Base-by-base conservation (phyloP, 2,329 filamentous ascomycete species). In the Anthostomella pinea region DNA sequence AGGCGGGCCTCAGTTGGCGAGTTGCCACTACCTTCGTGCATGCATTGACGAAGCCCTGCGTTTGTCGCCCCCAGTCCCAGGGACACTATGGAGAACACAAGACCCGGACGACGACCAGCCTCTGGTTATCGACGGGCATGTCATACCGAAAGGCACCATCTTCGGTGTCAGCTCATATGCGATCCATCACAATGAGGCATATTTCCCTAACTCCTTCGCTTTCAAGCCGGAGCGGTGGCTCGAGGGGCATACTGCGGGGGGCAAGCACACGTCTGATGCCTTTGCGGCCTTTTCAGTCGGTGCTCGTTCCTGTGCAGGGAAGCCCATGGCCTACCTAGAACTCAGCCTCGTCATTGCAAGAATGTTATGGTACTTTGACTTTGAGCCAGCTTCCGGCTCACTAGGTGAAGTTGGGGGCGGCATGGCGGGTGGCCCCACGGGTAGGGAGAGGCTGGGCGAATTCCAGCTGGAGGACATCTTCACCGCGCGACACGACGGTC, bases 121-220 rank as follows among this genome's bases (percentile, higher is more conserved):
- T 7, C 24, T 42, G 5, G 22, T 38, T n/a, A 49, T 66, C 37
- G 59, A 64, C 19, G 8, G n/a, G n/a, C n/a, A n/a, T n/a, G n/a
- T n/a, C n/a, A n/a, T n/a, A n/a, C n/a, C n/a, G n/a, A n/a, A n/a
- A n/a, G n/a, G n/a, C n/a, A n/a, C n/a, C n/a, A n/a, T n/a, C n/a
- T n/a, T n/a, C n/a, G n/a, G n/a, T n/a, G n/a, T n/a, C n/a, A n/a
- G n/a, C n/a, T n/a, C n/a, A n/a, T n/a, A n/a, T n/a, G n/a, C n/a
- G n/a, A n/a, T n/a, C n/a, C n/a, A n/a, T n/a, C n/a, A n/a, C n/a
- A n/a, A n/a, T n/a, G n/a, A n/a, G n/a, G n/a, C n/a, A n/a, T n/a
- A n/a, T n/a, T n/a, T n/a, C n/a, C n/a, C n/a, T n/a, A n/a, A n/a
- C n/a, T n/a, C n/a, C n/a, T n/a, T n/a, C n/a, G n/a, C n/a, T n/a